These are phyloP conservation scores for Aspergillus calidoustus DNA, from an alignment of 2,329 filamentous ascomycete species.

Conservation along the genomic window DNA sequence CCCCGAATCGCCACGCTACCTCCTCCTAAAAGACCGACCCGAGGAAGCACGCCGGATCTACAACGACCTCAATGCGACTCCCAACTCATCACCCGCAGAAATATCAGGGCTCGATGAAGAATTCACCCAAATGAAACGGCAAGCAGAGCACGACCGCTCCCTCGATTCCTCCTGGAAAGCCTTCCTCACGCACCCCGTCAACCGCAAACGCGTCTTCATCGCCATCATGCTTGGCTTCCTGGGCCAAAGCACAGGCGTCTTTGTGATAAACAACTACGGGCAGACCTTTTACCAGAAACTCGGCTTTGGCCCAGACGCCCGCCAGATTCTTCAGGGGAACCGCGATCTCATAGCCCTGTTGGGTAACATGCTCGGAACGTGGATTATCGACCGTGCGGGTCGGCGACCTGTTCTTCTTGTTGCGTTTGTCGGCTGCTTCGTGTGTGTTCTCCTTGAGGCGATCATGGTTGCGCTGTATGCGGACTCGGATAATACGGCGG, in stretches of 20 bases:
- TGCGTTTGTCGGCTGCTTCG: neutral
- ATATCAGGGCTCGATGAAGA: neutral
- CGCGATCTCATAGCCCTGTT: neutral
- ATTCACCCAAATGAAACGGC: neutral
- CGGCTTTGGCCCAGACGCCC: neutral
- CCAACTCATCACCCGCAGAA: neutral
- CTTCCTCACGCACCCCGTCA: neutral
- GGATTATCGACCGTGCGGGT: neutral
- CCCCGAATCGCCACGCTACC: neutral
- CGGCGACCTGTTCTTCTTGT: neutral
- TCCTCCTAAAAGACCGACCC: neutral
- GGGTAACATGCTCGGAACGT: neutral
- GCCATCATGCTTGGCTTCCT: neutral
- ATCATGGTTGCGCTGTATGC: slow-evolving; percentile 1
- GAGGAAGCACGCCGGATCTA: neutral
- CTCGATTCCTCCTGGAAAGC: neutral
- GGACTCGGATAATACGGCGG: neutral
- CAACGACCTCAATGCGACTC: neutral
- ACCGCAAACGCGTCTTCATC: slow-evolving; percentile 2
- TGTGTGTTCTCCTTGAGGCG: neutral
- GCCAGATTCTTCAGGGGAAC: neutral
- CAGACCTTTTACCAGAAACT: slow-evolving; percentile 1
- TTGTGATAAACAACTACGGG: neutral
- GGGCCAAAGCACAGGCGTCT: neutral
- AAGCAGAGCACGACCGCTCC: neutral